phyloP scores from a whole-genome alignment of 176 grass and related monocot species.

The Urochloa ruziziensis region DNA sequence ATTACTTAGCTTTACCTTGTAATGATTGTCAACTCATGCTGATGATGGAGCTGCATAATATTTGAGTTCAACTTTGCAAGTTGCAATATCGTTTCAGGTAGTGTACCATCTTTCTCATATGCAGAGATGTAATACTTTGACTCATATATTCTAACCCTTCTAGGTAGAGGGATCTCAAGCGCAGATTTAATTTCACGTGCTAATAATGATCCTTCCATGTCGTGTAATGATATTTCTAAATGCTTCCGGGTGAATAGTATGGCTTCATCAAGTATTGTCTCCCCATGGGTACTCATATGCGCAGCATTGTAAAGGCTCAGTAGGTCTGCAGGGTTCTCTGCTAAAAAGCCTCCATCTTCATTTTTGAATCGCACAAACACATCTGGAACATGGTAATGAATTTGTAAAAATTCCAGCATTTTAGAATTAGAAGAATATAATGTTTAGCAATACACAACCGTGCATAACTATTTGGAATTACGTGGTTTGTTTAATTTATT shows the following conservation, averaged over 20 bases:
- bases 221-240: neutral
- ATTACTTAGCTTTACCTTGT: neutral
- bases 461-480: neutral
- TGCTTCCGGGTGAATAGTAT: neutral
- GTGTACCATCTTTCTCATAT: neutral
- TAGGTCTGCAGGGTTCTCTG: neutral
- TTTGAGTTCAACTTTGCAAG: slow-evolving; percentile 18
- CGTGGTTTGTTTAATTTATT: neutral
- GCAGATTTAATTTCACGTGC: neutral
- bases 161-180: neutral
- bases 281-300: neutral
- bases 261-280: neutral
- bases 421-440: neutral
- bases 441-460: too few species aligned
- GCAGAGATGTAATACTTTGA: neutral
- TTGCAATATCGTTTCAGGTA: neutral
- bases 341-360: neutral
- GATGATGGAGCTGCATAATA: neutral
- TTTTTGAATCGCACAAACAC: neutral
- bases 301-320: neutral
- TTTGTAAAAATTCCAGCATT: neutral
- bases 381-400: neutral
- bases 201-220: neutral
- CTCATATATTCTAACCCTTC: neutral
- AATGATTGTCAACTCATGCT: neutral